Evolutionary conservation across 306 rosid species (phyloP).

Genomic region (Boehmeria nivea): DNA sequence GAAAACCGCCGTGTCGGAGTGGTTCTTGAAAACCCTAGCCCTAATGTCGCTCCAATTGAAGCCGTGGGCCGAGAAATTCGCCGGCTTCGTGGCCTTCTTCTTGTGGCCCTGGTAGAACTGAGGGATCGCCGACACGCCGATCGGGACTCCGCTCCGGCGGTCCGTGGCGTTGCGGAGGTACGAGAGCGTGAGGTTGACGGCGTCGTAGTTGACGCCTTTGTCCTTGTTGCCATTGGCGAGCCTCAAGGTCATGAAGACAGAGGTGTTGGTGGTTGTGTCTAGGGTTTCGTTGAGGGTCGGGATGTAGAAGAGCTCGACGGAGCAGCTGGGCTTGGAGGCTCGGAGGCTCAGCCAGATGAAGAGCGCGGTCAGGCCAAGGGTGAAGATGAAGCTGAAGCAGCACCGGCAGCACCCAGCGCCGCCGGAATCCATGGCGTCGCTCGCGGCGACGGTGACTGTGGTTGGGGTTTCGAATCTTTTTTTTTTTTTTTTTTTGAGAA

Average conservation of each 20-base stretch:
- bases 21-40: background rate
- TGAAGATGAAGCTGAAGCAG: slow-evolving; percentile 29
- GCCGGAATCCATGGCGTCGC: slow-evolving; percentile 22
- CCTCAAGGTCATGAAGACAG: slow-evolving; percentile 27
- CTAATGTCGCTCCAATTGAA: slow-evolving; percentile 27
- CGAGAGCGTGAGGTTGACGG: slow-evolving; percentile 34
- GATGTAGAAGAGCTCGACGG: slow-evolving; percentile 38
- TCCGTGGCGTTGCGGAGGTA: slow-evolving; percentile 9
- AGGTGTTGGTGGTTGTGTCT: slow-evolving; percentile 28
- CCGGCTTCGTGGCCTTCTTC: slow-evolving; percentile 36
- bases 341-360: slow-evolving; percentile 46
- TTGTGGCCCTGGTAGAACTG: slow-evolving; percentile 72
- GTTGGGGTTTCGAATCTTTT: too few relatives aligned
- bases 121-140: slow-evolving; percentile 22
- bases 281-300: slow-evolving; percentile 63
- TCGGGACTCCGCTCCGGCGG: background rate
- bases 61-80: background rate
- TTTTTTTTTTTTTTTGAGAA: too few relatives aligned
- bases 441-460: background rate
- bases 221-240: slow-evolving; percentile 61
- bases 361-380: slow-evolving; percentile 33
- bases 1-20: slow-evolving; percentile 9
- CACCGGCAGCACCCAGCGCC: slow-evolving; percentile 22
- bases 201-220: slow-evolving; percentile 62
- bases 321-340: slow-evolving; percentile 43